phyloP scores from a whole-genome alignment of 169 alveolate genomes.

The Cryptosporidium parvum region DNA sequence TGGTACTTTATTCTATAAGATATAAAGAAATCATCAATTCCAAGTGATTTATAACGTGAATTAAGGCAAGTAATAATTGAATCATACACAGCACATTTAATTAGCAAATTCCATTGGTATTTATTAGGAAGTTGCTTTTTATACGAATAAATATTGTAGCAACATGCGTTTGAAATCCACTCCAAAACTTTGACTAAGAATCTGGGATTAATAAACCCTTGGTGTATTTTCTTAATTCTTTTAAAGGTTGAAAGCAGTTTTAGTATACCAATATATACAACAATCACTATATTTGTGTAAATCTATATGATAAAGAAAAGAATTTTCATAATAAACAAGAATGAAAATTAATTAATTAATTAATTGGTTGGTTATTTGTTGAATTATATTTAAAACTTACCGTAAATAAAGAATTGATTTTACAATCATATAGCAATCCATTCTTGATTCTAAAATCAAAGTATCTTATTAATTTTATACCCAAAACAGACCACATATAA shows the following conservation, averaged over 20 bases:
- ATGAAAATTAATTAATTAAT: neutral
- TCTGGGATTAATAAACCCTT: slow-evolving; percentile 61
- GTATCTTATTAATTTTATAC: slow-evolving; percentile 26
- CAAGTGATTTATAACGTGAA: slow-evolving; percentile 39
- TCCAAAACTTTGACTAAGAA: slow-evolving; percentile 44
- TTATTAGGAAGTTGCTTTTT: slow-evolving; percentile 15
- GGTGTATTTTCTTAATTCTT: slow-evolving; percentile 64
- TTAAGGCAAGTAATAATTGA: slow-evolving; percentile 39
- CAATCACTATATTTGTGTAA: slow-evolving; percentile 40
- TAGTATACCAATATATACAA: slow-evolving; percentile 21
- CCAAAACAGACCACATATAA: slow-evolving; percentile 74
- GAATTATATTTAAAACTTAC: slow-evolving; percentile 26
- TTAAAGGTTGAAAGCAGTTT: slow-evolving; percentile 38
- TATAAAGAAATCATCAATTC: slow-evolving; percentile 11
- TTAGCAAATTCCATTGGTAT: slow-evolving; percentile 16
- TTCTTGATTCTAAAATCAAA: slow-evolving; percentile 56
- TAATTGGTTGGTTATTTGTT: too few species aligned
- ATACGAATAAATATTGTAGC: slow-evolving; percentile 21
- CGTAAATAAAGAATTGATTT: slow-evolving; percentile 29
- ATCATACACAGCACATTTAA: slow-evolving; percentile 58
- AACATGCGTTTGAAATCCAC: slow-evolving; percentile 55
- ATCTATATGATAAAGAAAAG: neutral
- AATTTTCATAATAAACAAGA: too few species aligned
- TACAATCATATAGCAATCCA: slow-evolving; percentile 31
- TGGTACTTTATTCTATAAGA: slow-evolving; percentile 2